A percentile compares a stretch with the other conserved stretches of the same genome.
These are phyloP conservation scores for Coemansia sp. DNA, from an alignment of 192 early-diverging fungal species.

Conservation along the genomic window DNA sequence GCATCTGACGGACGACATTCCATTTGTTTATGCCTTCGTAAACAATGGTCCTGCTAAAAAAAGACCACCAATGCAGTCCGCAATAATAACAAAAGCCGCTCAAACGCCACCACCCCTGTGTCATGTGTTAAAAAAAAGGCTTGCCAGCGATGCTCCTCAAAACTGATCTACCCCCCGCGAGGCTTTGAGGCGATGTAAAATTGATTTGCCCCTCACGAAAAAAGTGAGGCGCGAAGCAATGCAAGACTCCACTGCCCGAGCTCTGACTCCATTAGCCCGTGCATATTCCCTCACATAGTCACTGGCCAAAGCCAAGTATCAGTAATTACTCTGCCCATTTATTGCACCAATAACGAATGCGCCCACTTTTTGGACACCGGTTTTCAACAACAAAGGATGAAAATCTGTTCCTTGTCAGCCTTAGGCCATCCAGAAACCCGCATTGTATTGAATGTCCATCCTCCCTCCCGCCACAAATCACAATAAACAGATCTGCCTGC, in stretches of 20 bases:
- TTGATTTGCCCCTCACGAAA: not conserved
- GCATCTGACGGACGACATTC: not conserved
- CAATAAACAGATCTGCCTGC: not conserved
- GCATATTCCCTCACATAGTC: not conserved
- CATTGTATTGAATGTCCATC: not conserved
- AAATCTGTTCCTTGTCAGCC: not conserved
- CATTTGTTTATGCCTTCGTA: not conserved
- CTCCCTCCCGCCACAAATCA: not conserved
- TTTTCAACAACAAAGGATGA: not conserved
- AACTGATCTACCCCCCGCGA: not conserved
- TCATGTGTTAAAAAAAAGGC: not conserved
- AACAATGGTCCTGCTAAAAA: conserved; percentile 5
- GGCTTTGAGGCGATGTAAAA: not conserved
- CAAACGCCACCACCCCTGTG: not conserved
- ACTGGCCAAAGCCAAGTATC: not conserved
- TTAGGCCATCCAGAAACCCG: not conserved
- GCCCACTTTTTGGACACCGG: not conserved
- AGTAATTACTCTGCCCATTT: not conserved
- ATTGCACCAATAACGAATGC: conserved; percentile 2
- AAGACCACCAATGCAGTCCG: not conserved
- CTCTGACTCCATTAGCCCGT: not conserved
- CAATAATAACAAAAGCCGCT: conserved; percentile 7
- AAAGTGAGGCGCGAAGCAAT: not conserved
- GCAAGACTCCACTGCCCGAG: not conserved
- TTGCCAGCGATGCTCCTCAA: not conserved